Conservation (phyloP, 2,329 filamentous ascomycete genomes). For the Byssochlamys sp. region DNA sequence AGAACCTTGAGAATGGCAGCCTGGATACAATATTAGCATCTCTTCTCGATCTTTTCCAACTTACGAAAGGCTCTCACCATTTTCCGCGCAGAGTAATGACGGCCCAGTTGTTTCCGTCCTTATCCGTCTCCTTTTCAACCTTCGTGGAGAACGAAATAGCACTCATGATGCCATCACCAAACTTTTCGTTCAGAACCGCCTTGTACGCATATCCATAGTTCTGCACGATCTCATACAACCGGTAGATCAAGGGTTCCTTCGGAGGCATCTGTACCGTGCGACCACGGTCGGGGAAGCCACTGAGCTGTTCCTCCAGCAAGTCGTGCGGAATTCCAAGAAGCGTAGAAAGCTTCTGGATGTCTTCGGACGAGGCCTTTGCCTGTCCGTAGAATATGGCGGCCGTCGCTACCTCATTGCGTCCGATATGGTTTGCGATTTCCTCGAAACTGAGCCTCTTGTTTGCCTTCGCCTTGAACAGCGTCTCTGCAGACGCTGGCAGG, state of each 20-base stretch:
- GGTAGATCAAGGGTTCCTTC: conserved; percentile 76
- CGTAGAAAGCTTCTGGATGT: conserved; percentile 56
- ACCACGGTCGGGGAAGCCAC: conserved; percentile 71
- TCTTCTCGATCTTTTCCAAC: background rate
- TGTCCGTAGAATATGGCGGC: conserved; percentile 90
- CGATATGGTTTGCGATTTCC: conserved; percentile 61
- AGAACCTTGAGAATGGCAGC: conserved; percentile 41
- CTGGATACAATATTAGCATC: conserved; percentile 16
- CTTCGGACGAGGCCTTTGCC: conserved; percentile 60
- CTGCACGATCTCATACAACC: conserved; percentile 87
- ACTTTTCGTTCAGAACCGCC: conserved; percentile 90
- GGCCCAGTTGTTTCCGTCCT: conserved; percentile 70
- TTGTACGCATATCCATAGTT: conserved; percentile 97
- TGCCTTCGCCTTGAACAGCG: conserved; percentile 75
- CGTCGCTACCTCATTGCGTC: conserved; percentile 71
- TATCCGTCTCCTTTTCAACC: conserved; percentile 87
- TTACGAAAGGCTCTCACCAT: conserved; percentile 49
- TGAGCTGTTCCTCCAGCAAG: conserved; percentile 52
- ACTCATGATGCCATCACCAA: conserved; percentile 91
- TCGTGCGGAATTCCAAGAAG: conserved; percentile 53
- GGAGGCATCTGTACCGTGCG: conserved; percentile 72
- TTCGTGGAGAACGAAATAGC: conserved; percentile 84
- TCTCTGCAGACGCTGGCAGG: conserved; percentile 60
- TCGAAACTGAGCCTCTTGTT: conserved; percentile 67
- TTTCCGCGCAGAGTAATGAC: conserved; percentile 76